A percentile compares a stretch with the other conserved stretches of the same genome.
These are phyloP conservation scores for Ulvella scutata DNA, from an alignment of 139 green algal species.

Conservation along the genomic window DNA sequence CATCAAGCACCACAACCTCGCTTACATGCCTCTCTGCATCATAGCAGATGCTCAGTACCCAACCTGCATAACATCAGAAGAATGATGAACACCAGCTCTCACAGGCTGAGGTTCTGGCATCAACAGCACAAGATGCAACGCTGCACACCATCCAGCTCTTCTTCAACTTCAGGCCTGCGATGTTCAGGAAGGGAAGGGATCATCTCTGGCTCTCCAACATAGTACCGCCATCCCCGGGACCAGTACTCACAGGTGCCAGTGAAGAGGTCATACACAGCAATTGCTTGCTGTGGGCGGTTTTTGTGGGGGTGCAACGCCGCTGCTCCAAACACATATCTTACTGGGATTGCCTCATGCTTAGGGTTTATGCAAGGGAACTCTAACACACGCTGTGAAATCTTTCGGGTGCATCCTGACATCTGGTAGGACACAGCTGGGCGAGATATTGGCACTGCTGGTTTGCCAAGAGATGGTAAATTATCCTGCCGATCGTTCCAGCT, in stretches of 20 bases:
- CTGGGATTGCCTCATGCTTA: neutral
- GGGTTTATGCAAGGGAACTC: neutral
- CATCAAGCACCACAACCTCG: neutral
- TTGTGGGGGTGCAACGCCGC: neutral
- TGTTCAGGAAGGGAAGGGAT: neutral
- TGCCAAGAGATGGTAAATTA: no score
- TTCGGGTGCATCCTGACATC: neutral
- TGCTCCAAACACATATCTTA: neutral
- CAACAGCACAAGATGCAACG: neutral
- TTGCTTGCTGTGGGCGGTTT: neutral
- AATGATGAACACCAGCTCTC: no score
- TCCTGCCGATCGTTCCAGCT: no score
- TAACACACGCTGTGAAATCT: neutral
- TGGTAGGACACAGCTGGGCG: neutral
- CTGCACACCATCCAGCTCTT: neutral
- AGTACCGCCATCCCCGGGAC: neutral
- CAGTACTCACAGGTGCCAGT: neutral
- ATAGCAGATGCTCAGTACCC: neutral
- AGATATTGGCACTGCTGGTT: no score
- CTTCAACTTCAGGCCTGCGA: neutral
- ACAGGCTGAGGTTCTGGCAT: neutral
- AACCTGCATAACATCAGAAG: no score
- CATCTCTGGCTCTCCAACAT: neutral
- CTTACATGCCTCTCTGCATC: neutral
- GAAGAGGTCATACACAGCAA: neutral